A percentile compares a stretch with the other conserved stretches of the same genome.
These are phyloP conservation scores for Iodosphaeria phyllophila DNA, from an alignment of 2,329 filamentous ascomycete species.

Conservation along the genomic window DNA sequence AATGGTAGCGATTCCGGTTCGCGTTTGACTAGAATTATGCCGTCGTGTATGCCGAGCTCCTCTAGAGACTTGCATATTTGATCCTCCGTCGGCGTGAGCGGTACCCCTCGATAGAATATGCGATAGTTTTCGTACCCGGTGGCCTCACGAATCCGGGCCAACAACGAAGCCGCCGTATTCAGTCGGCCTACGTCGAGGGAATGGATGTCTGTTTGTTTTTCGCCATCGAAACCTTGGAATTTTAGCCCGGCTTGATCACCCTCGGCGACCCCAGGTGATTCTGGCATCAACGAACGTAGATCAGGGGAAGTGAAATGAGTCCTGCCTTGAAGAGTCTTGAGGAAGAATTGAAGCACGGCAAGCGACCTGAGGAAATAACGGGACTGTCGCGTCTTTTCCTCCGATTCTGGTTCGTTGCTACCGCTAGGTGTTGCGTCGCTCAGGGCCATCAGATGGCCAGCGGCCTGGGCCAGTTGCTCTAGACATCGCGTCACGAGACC, in stretches of 20 bases:
- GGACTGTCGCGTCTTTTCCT: no score
- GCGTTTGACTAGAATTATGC: conserved; percentile 46
- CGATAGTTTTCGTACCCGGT: conserved; percentile 64
- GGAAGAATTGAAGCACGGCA: conserved; percentile 46
- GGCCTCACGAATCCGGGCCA: conserved; percentile 44
- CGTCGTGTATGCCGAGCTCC: conserved; percentile 46
- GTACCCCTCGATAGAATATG: conserved; percentile 49
- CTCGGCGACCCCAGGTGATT: conserved; percentile 30
- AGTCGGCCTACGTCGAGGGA: conserved; percentile 46
- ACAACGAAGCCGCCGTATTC: conserved; percentile 52
- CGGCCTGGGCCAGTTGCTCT: conserved; percentile 45
- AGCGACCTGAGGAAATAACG: conserved; percentile 57
- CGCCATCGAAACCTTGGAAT: conserved; percentile 55
- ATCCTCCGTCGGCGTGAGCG: conserved; percentile 40
- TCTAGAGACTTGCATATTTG: conserved; percentile 43
- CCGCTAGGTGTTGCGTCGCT: conserved; percentile 21
- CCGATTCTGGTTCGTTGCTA: conserved; percentile 33
- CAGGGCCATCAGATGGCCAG: conserved; percentile 32
- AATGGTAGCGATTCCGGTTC: conserved; percentile 27
- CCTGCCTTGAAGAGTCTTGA: conserved; percentile 44
- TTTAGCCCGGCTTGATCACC: conserved; percentile 49
- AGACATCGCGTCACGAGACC: conserved; percentile 58
- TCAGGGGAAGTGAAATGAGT: conserved; percentile 41
- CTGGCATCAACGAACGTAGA: conserved; percentile 30
- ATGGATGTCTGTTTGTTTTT: conserved; percentile 38